These are phyloP conservation scores for Pseudopithomyces maydicus DNA, from an alignment of 2,329 filamentous ascomycete genomes.

Conservation along the genomic window DNA sequence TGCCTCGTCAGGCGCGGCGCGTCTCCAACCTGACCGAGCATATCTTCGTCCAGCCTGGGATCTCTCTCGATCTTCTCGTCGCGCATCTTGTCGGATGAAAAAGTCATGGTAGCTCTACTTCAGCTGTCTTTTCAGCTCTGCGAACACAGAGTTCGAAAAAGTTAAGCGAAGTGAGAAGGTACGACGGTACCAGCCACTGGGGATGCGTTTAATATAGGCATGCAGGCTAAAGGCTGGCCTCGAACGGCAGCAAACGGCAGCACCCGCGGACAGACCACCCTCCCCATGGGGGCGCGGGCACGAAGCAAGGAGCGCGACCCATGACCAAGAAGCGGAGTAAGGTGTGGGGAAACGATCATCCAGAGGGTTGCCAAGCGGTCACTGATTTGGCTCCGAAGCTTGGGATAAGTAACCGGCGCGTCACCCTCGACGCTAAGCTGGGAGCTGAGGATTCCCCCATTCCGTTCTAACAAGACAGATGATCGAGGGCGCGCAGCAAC, in stretches of 20 bases:
- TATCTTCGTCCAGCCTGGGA: conserved; percentile 21
- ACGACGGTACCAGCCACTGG: background rate
- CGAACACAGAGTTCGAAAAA: background rate
- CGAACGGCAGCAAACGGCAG: conserved; percentile 1
- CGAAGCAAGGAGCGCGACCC: background rate
- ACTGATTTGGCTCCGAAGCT: background rate
- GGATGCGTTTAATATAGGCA: conserved; percentile 2
- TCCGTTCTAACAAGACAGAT: too few relatives aligned
- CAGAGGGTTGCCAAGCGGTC: background rate
- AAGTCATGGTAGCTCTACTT: conserved; percentile 8
- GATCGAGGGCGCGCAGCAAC: background rate
- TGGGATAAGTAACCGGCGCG: background rate
- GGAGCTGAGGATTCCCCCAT: background rate
- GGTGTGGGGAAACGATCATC: background rate
- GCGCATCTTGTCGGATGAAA: conserved; percentile 23
- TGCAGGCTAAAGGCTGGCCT: background rate
- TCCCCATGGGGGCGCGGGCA: conserved; percentile 4
- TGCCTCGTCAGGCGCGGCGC: conserved; percentile 25
- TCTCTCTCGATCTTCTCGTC: conserved; percentile 33
- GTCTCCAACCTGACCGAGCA: conserved; percentile 12
- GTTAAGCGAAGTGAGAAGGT: conserved; percentile 2
- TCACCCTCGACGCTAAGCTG: background rate
- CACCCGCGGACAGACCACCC: background rate
- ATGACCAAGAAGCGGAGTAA: background rate
- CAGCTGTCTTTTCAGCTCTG: background rate